Conservation (phyloP, 1,284 basidiomycete species). For the Puccinia novopanici region DNA sequence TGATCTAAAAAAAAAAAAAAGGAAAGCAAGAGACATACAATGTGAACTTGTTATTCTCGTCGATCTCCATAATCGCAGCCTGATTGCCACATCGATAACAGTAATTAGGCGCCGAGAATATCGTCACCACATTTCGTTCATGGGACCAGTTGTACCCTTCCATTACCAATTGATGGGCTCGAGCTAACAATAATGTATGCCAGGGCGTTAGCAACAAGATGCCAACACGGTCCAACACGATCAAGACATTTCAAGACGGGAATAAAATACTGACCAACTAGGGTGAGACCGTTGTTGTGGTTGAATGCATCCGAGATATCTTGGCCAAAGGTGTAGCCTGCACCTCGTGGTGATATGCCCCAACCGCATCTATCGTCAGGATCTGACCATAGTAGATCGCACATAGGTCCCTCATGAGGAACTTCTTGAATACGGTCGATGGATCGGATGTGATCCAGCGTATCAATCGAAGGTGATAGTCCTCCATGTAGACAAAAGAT, state of each 20-base stretch:
- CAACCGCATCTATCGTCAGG: slow-evolving; percentile 98
- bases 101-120: slow-evolving; percentile 98
- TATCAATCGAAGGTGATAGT: slow-evolving; percentile 97
- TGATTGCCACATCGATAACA: slow-evolving; percentile 99
- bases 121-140: slow-evolving; percentile 99
- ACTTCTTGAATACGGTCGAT: slow-evolving; percentile 99
- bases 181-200: slow-evolving; percentile 63
- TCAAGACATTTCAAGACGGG: slow-evolving; percentile 12
- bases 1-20: slow-evolving; percentile 8
- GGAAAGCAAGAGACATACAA: slow-evolving; percentile 58
- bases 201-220: not conserved
- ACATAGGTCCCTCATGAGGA: slow-evolving; percentile 99
- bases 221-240: not conserved
- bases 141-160: slow-evolving; percentile 98
- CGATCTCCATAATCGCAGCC: slow-evolving; percentile 99
- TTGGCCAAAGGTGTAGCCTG: slow-evolving; percentile 98
- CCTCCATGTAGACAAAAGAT: slow-evolving; percentile 99
- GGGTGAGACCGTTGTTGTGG: slow-evolving; percentile 96
- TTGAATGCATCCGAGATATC: slow-evolving; percentile 98
- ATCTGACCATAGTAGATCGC: slow-evolving; percentile 97
- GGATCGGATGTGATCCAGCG: slow-evolving; percentile 95
- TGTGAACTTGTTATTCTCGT: slow-evolving; percentile 76
- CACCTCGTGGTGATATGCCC: slow-evolving; percentile 98
- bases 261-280: slow-evolving; percentile 67
- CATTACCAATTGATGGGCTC: slow-evolving; percentile 97